Evolutionary conservation across 2,329 filamentous ascomycete genomes (phyloP).

Genomic region (Blastomyces silverae): DNA sequence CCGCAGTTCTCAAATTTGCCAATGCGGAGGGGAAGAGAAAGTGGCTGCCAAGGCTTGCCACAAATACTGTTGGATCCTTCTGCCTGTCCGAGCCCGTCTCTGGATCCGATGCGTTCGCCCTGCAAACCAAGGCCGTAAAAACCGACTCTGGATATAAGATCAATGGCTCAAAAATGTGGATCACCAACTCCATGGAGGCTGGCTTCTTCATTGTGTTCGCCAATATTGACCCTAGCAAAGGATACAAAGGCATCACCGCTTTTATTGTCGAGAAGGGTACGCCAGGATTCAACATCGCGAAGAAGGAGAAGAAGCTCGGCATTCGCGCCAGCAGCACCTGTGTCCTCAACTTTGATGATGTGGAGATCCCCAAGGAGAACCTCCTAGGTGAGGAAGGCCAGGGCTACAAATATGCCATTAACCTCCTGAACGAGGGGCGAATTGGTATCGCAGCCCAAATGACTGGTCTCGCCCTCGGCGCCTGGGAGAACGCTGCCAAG

Average conservation of each 20-base stretch:
- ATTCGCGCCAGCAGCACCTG: conserved; percentile 95
- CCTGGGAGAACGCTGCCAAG: conserved; percentile 88
- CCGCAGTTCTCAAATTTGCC: conserved; percentile 78
- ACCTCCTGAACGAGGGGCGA: conserved; percentile 86
- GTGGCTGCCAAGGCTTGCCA: conserved; percentile 84
- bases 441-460: conserved; percentile 98
- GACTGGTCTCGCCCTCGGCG: conserved; percentile 90
- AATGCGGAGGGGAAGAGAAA: conserved; percentile 70
- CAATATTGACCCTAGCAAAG: conserved; percentile 84
- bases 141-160: conserved; percentile 78
- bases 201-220: conserved; percentile 97
- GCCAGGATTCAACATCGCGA: conserved; percentile 86
- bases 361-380: conserved; percentile 80
- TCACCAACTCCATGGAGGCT: conserved; percentile 93
- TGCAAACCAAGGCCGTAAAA: conserved; percentile 83
- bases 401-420: conserved; percentile 97
- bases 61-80: conserved; percentile 82
- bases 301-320: conserved; percentile 99
- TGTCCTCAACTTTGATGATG: conserved; percentile 95
- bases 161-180: conserved; percentile 98
- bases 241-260: conserved; percentile 94
- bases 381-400: conserved; percentile 81
- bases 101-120: conserved; percentile 90
- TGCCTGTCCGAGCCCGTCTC: conserved; percentile 88
- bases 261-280: conserved; percentile 90